Evolutionary conservation across 2,329 filamentous ascomycete genomes (phyloP).

Genomic region (Domatiomyces catenatus): DNA sequence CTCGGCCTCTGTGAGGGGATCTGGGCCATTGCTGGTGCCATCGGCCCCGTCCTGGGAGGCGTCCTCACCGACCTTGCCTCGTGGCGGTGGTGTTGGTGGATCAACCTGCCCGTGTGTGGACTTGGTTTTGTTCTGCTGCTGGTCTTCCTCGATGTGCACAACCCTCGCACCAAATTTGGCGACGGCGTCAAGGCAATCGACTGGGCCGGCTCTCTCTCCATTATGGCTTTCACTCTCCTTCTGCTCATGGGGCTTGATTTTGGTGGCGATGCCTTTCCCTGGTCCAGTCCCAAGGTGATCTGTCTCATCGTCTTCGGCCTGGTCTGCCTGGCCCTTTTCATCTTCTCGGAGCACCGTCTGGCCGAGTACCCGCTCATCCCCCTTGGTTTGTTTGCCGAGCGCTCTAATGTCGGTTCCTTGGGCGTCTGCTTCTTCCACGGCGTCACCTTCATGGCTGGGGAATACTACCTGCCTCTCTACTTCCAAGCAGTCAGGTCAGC

Average conservation of each 20-base stretch:
- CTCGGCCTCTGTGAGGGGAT: slow-evolving; percentile 38
- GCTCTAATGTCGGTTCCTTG: slow-evolving; percentile 36
- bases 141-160: slow-evolving; percentile 40
- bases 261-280: slow-evolving; percentile 60
- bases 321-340: slow-evolving; percentile 48
- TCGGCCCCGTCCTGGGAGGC: slow-evolving; percentile 40
- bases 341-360: slow-evolving; percentile 55
- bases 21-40: slow-evolving; percentile 39
- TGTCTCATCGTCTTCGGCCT: slow-evolving; percentile 63
- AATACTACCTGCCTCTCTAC: slow-evolving; percentile 60
- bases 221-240: slow-evolving; percentile 71
- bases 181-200: slow-evolving; percentile 30
- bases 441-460: slow-evolving; percentile 47
- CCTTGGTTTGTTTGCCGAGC: slow-evolving; percentile 49
- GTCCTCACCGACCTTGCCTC: slow-evolving; percentile 28
- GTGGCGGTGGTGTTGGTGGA: slow-evolving; percentile 43
- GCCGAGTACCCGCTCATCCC: slow-evolving; percentile 70
- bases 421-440: slow-evolving; percentile 20
- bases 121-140: slow-evolving; percentile 35
- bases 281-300: slow-evolving; percentile 59
- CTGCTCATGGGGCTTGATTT: slow-evolving; percentile 74
- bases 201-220: slow-evolving; percentile 44
- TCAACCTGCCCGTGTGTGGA: slow-evolving; percentile 39
- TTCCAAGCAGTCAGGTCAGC: slow-evolving; percentile 53
- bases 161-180: slow-evolving; percentile 35